Evolutionary conservation across 2,329 filamentous ascomycete genomes (phyloP), one percentile per base, ranked within the genome.

Genomic region (Xylariaceae sp.): DNA sequence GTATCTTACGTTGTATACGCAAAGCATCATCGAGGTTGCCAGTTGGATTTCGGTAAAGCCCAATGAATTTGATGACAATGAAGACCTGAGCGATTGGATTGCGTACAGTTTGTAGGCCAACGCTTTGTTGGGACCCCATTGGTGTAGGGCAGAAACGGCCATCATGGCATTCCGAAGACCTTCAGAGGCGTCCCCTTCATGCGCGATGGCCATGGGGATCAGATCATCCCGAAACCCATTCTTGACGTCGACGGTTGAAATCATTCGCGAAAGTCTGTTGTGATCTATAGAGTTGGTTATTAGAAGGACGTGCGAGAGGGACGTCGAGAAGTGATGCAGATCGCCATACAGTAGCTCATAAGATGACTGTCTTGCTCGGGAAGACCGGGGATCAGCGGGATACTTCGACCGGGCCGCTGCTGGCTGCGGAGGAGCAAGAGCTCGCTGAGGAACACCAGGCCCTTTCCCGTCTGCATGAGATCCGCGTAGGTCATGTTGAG

Each of bases 1-100:
- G n/a, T 8, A 5, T 62, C 75, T 66, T 62, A 79, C 77, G 65
- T 77, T 78, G 59, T 80, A 79, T 13, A 80, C 77, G 55, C 77
- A 80, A 5, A 80, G 72, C 77, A 80, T 80, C 78, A 80, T 78
- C 6, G 75, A 78, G 10, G 77, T 74, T 11, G 78, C 76, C 54
- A 79, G 70, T 59, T 78, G 77, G 6, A 71, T 72, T 53, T 75
- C 72, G 5, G 70, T 73, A 13, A 67, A 69, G n/a, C 61, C 65
- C 10, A 65, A 61, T 3, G 67, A 68, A 50, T 71, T 70, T 18
- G 62, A 65, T 11, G 66, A 65, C 35, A 80, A 65, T 3, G 76
- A 76, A 7, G 72, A 71, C 17, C 70, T 74, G 15, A 80, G 64
- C 8, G 72, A 66, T 15, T 71, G 70, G 44, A 80, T 74, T 0